These are phyloP conservation scores for Waltiozyma sp. DNA, from an alignment of 1,139 yeast genomes.

Conservation along the genomic window DNA sequence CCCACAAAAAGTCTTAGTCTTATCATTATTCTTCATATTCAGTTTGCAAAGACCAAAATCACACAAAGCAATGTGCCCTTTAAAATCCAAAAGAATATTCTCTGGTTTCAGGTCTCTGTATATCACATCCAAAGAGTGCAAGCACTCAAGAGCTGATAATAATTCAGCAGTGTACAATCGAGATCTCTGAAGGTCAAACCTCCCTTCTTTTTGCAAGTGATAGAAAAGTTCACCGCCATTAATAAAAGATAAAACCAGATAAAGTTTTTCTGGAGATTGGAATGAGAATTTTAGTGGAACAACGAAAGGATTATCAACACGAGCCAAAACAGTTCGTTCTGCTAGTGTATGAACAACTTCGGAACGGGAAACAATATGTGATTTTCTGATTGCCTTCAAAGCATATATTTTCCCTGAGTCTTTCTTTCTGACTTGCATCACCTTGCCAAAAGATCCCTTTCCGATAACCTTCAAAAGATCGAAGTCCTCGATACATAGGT, in stretches of 20 bases:
- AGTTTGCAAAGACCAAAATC: constrained; percentile 94
- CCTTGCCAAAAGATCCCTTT: constrained; percentile 96
- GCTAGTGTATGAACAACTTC: constrained; percentile 96
- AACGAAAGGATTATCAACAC: constrained; percentile 91
- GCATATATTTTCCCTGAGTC: constrained; percentile 95
- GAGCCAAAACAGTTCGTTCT: constrained; percentile 88
- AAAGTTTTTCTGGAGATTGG: constrained; percentile 90
- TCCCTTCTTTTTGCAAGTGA: constrained; percentile 86
- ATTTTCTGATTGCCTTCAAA: constrained; percentile 82
- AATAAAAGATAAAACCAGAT: constrained; percentile 81
- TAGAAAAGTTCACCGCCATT: constrained; percentile 97
- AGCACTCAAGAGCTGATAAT: constrained; percentile 80
- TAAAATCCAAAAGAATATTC: constrained; percentile 83
- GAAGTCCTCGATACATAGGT: constrained; percentile 80
- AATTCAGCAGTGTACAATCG: constrained; percentile 92
- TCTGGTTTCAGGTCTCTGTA: constrained; percentile 95
- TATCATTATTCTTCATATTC: constrained; percentile 80
- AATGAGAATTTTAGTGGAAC: constrained; percentile 95
- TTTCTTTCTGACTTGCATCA: constrained; percentile 93
- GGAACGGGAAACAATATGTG: constrained; percentile 85
- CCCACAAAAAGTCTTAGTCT: constrained; percentile 92
- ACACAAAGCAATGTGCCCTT: constrained; percentile 94
- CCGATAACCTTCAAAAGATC: constrained; percentile 91
- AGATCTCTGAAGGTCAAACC: constrained; percentile 80
- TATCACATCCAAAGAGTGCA: constrained; percentile 84